Evolutionary conservation across 2,329 filamentous ascomycete species (phyloP).

Genomic region (Dothideomycetes sp.): DNA sequence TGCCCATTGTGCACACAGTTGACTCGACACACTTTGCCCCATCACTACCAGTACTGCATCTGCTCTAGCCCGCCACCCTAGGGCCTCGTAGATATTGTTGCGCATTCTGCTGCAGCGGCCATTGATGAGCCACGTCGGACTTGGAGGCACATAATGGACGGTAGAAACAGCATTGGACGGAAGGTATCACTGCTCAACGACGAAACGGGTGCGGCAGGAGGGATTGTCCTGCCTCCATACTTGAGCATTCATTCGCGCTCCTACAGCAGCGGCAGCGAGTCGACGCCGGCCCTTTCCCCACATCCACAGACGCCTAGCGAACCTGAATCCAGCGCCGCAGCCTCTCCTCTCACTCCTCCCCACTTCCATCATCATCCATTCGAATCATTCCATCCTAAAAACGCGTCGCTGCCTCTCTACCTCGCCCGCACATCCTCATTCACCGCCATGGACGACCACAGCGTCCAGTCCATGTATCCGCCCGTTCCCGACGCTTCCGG

Average conservation of each 20-base stretch:
- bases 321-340: constrained; percentile 34
- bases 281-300: constrained; percentile 33
- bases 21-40: not conserved
- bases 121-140: too few species aligned
- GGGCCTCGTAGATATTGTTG: too few species aligned
- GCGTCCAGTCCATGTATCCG: constrained; percentile 22
- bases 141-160: constrained; percentile 35
- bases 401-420: constrained; percentile 13
- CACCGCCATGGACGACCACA: constrained; percentile 23
- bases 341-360: constrained; percentile 37
- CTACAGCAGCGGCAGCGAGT: constrained; percentile 33
- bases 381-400: constrained; percentile 14
- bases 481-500: constrained; percentile 22
- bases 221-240: constrained; percentile 8
- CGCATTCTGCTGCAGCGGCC: not conserved
- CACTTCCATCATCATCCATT: constrained; percentile 23
- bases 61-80: too few species aligned
- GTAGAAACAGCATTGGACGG: constrained; percentile 38
- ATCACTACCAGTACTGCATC: too few species aligned
- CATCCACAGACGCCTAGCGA: constrained; percentile 36
- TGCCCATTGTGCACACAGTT: too few species aligned
- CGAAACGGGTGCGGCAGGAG: constrained; percentile 18
- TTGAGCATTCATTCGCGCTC: constrained; percentile 25
- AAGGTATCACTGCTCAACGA: constrained; percentile 41
- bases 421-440: constrained; percentile 10